Base-by-base conservation (phyloP, 768 basidiomycete genomes). In the Kwoniella europaea region DNA sequence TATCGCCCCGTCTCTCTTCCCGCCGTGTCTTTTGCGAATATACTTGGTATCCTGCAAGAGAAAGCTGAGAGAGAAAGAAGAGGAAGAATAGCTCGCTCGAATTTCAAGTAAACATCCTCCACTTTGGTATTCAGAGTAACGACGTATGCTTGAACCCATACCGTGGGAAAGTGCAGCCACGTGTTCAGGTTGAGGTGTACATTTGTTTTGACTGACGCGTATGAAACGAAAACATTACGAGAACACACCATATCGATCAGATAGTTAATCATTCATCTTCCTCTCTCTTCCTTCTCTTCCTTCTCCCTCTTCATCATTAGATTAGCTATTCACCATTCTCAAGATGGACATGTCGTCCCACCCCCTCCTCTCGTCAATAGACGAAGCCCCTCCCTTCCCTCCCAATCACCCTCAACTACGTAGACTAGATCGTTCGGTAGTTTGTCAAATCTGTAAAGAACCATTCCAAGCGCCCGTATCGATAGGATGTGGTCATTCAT, bases 391-490 rank as follows among this genome's bases (percentile, higher is more conserved):
- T 12, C 92, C 92, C 78, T 93, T 93, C 73, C 87, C 90, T 0
- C 41, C 81, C 6, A 71, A 71, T 42, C 86, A 88, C 0, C 88
- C 88, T 12, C 92, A 88, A n/a, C 84, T 94, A 13, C 86, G 87
- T 27, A 84, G 85, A 35, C 82, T 93, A 18, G 92, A 94, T 74
- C 80, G 86, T 20, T 86, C 90, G 10, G 84, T 91, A 69, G 86
- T 91, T 16, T 94, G 92, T 75, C 86, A 87, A 29, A 92, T 94
- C 65, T 94, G 92, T 79, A 86, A 89, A 50, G 91, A 92, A 69
- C 85, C 90, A 43, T 91, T 88, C 76, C 87, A 88, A 63, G 91
- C 87, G 0, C 92, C 92, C 4, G 89, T 93, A 29, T 88, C 88
- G 2, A 86, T 93, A 4, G 81, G 82, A 5, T 93, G 92, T 78